These are phyloP conservation scores for Cephaloascus albidus DNA, from an alignment of 805 yeast genomes.

Conservation along the genomic window DNA sequence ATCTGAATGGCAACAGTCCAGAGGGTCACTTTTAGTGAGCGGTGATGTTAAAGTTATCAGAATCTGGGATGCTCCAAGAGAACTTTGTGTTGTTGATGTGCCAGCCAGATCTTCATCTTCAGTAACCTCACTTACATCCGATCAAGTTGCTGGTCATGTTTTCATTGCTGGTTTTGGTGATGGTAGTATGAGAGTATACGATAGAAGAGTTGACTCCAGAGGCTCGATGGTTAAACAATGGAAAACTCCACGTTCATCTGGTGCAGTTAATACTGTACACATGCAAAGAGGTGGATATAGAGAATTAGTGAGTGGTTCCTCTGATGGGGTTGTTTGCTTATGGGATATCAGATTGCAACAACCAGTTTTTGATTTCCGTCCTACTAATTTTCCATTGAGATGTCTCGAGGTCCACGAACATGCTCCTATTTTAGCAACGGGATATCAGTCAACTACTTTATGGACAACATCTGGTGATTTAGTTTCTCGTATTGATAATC, in stretches of 20 bases:
- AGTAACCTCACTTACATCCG: conserved; percentile 86
- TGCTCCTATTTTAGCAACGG: conserved; percentile 90
- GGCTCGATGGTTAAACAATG: conserved; percentile 82
- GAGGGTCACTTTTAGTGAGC: conserved; percentile 84
- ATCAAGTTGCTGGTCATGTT: conserved; percentile 88
- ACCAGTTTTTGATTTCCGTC: conserved; percentile 66
- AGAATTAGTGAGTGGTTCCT: conserved; percentile 75
- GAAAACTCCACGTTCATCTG: conserved; percentile 36
- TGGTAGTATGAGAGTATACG: conserved; percentile 83
- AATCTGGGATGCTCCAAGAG: conserved; percentile 96
- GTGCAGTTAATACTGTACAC: conserved; percentile 65
- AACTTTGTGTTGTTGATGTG: conserved; percentile 73
- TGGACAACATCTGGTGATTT: conserved; percentile 83
- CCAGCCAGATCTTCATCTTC: conserved; percentile 87
- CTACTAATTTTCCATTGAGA: conserved; percentile 41
- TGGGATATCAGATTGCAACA: conserved; percentile 83
- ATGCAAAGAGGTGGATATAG: conserved; percentile 97
- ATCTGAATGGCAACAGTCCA: conserved; percentile 94
- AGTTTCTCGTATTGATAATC: conserved; percentile 50
- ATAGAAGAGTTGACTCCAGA: conserved; percentile 74
- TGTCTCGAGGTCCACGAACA: conserved; percentile 87
- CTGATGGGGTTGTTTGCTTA: conserved; percentile 73
- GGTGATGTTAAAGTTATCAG: conserved; percentile 92
- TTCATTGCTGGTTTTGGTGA: conserved; percentile 91
- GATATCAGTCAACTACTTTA: conserved; percentile 66